Conservation (phyloP, 2,329 filamentous ascomycete genomes). For the Fusarium sp. region DNA sequence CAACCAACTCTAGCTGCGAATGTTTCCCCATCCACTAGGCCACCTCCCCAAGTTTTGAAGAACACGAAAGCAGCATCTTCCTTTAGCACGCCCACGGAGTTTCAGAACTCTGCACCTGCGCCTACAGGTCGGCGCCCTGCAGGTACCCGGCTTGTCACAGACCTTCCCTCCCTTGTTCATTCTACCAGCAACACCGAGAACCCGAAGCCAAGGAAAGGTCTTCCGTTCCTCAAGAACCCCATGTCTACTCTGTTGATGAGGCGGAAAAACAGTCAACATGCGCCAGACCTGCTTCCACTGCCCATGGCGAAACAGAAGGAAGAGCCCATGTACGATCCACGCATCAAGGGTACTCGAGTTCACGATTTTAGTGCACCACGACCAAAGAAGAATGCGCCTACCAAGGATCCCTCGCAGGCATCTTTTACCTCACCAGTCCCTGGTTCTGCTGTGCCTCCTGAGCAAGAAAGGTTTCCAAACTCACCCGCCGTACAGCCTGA, state of each 20-base stretch:
- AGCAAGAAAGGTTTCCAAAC: conserved; percentile 29
- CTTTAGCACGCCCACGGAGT: conserved; percentile 63
- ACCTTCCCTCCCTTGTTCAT: conserved; percentile 50
- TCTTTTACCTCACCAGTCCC: conserved; percentile 22
- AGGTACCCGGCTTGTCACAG: conserved; percentile 54
- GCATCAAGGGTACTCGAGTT: conserved; percentile 72
- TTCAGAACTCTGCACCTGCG: conserved; percentile 51
- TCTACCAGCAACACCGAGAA: conserved; percentile 51
- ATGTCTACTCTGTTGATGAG: conserved; percentile 70
- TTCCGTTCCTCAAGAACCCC: conserved; percentile 70
- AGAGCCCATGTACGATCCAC: conserved; percentile 68
- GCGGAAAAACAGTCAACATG: conserved; percentile 65
- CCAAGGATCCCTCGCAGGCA: conserved; percentile 26
- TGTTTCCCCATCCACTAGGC: conserved; percentile 46
- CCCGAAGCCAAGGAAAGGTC: conserved; percentile 63
- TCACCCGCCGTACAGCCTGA: conserved; percentile 7
- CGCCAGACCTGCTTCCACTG: conserved; percentile 56
- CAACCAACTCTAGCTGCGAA: conserved; percentile 34
- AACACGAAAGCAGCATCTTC: conserved; percentile 50
- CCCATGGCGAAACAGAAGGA: conserved; percentile 54
- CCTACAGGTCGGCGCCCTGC: conserved; percentile 57
- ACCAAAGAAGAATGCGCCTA: conserved; percentile 50
- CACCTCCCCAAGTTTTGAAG: conserved; percentile 38
- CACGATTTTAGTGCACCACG: conserved; percentile 75
- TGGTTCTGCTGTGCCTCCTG: conserved; percentile 27